Evolutionary conservation across 345 rosid species (phyloP), one percentile per base, ranked within the genome.

Genomic region (Brassica cretica): DNA sequence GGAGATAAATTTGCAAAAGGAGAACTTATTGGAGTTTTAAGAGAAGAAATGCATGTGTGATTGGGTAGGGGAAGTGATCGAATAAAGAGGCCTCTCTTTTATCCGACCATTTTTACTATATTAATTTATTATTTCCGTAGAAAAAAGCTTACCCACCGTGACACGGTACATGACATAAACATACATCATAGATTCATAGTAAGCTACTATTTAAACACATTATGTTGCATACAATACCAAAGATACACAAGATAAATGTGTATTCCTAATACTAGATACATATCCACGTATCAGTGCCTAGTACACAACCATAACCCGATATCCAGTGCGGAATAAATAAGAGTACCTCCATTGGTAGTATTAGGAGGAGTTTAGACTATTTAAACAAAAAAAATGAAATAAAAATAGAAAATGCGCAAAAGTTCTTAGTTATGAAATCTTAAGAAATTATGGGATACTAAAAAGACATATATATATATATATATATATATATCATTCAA

Each of bases 1-100:
- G 78, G 70, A 61, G 78, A 79, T 68, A 68, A 79, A n/a, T 79
- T 73, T 79, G 66, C 55, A 77, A 62, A 74, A 64, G 24, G 29
- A 63, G 35, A 16, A 51, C 35, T 68, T 15, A 60, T 41, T 33
- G 33, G 62, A 30, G 44, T 32, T 67, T 49, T 64, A 67, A 64
- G 15, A 74, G 27, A 67, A 51, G 30, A 64, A 35, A 25, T 37
- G 55, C 16, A 5, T 3, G 27, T 21, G 14, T 66, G 66, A 56
- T 15, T 66, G 14, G 59, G 51, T 69, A 61, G 24, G 24, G 53
- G 32, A 44, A 41, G 33, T 59, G 49, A n/a, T n/a, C n/a, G n/a
- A 29, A 33, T 46, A 61, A 58, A 21, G 56, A 30, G 21, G 3
- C 14, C 49, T 49, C 53, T 41, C 53, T 8, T 49, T 51, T 60